phyloP scores from a whole-genome alignment of 2,329 filamentous ascomycete genomes.

The Emergomyces pasteurianus region DNA sequence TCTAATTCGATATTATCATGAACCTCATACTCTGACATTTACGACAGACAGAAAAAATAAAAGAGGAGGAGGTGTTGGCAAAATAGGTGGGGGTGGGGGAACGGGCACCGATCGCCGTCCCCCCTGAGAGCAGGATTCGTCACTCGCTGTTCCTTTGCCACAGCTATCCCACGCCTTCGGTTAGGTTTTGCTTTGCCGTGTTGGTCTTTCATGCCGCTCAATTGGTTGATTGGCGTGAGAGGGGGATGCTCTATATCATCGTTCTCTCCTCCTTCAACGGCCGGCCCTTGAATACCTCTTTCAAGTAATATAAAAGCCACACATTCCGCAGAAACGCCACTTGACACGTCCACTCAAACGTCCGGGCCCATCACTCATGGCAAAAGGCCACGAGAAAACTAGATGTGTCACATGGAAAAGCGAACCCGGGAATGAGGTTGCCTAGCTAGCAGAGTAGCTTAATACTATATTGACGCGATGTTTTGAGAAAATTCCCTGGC shows the following conservation, averaged over 20 bases:
- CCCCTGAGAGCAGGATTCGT: neutral
- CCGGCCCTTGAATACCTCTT: neutral
- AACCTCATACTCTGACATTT: neutral
- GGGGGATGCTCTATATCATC: neutral
- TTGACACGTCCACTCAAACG: neutral
- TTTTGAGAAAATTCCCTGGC: neutral
- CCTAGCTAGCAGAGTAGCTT: neutral
- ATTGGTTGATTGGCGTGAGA: neutral
- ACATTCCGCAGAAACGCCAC: neutral
- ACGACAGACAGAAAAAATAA: neutral
- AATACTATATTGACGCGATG: too few relatives aligned
- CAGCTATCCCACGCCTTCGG: neutral
- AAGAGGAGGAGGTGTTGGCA: too few relatives aligned
- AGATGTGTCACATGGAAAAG: neutral
- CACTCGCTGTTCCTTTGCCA: neutral
- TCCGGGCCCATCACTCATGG: neutral
- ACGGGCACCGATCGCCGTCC: neutral
- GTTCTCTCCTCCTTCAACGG: neutral
- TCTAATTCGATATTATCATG: neutral
- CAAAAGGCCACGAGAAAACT: neutral
- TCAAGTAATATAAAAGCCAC: neutral
- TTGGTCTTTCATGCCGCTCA: neutral
- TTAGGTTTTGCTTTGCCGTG: neutral
- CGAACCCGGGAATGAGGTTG: neutral
- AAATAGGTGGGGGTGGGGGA: too few relatives aligned